Evolutionary conservation across 2,329 filamentous ascomycete genomes (phyloP).

Genomic region (Fusarium miscanthi): DNA sequence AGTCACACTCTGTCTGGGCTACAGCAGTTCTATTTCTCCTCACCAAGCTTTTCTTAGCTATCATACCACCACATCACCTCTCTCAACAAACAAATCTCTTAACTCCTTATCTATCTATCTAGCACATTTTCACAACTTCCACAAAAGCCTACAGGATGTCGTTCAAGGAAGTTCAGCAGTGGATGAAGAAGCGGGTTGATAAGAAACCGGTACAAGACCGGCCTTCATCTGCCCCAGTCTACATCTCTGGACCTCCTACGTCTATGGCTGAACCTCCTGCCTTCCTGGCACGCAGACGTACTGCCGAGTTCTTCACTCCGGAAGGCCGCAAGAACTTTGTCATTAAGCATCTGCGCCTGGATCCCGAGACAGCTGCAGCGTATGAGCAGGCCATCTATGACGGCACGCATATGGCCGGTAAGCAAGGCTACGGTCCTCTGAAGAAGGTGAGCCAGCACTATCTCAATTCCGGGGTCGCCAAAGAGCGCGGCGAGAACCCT

Average conservation of each 20-base stretch:
- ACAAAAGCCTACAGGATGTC: fast-evolving
- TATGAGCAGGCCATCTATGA: background rate
- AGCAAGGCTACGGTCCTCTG: background rate
- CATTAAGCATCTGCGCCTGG: fast-evolving
- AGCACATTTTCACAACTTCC: fast-evolving
- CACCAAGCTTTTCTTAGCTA: background rate
- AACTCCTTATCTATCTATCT: fast-evolving
- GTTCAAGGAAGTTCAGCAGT: fast-evolving
- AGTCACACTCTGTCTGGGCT: no score
- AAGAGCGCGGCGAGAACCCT: background rate
- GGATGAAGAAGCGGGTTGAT: background rate
- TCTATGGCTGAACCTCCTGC: background rate
- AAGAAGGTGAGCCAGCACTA: fast-evolving
- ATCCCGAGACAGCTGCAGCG: fast-evolving
- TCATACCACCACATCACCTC: fast-evolving
- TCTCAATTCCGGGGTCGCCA: fast-evolving
- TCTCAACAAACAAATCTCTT: background rate
- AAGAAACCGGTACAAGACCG: background rate
- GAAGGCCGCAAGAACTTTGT: background rate
- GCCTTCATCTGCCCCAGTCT: fast-evolving
- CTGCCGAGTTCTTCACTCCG: background rate
- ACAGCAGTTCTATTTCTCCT: background rate
- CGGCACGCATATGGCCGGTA: background rate
- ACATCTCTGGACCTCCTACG: fast-evolving
- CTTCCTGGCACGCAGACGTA: background rate